Percentiles rank a stretch among this genome's conserved stretches.
phyloP scores from a whole-genome alignment of 768 basidiomycete genomes.

The Pleurotus giganteus region DNA sequence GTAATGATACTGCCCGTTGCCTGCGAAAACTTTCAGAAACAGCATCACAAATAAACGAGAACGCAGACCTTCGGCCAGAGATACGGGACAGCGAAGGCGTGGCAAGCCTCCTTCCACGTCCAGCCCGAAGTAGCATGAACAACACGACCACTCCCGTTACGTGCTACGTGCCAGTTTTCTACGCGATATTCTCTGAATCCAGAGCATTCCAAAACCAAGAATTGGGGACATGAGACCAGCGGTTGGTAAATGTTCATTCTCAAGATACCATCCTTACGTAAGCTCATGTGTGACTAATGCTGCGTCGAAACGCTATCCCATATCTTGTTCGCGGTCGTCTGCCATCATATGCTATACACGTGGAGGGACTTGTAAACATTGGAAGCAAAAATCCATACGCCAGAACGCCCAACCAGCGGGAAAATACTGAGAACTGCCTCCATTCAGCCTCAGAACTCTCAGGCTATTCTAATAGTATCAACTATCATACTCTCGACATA shows the following conservation, averaged over 20 bases:
- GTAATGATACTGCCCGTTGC: constrained; percentile 14
- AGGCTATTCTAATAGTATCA: too few relatives aligned
- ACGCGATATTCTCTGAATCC: constrained; percentile 61
- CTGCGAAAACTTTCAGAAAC: constrained; percentile 11
- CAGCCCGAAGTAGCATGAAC: constrained; percentile 27
- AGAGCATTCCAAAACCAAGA: constrained; percentile 42
- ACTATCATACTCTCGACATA: too few relatives aligned
- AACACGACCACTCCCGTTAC: constrained; percentile 35
- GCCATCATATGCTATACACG: too few relatives aligned
- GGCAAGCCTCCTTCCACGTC: constrained; percentile 35
- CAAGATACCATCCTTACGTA: constrained; percentile 1
- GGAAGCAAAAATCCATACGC: too few relatives aligned
- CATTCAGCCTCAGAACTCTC: too few relatives aligned
- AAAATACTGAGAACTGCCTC: too few relatives aligned
- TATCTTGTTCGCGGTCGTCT: too few relatives aligned
- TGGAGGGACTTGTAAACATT: too few relatives aligned
- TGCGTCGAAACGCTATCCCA: too few relatives aligned
- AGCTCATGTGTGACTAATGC: background rate
- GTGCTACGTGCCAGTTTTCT: constrained; percentile 47
- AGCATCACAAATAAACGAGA: background rate
- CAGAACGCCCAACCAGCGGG: too few relatives aligned
- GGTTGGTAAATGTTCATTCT: constrained; percentile 19
- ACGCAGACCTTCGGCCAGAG: constrained; percentile 30
- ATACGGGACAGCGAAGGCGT: constrained; percentile 28
- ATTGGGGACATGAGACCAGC: constrained; percentile 45